Evolutionary conservation across 2,329 filamentous ascomycete genomes (phyloP).

Genomic region (Mycogone perniciosa): DNA sequence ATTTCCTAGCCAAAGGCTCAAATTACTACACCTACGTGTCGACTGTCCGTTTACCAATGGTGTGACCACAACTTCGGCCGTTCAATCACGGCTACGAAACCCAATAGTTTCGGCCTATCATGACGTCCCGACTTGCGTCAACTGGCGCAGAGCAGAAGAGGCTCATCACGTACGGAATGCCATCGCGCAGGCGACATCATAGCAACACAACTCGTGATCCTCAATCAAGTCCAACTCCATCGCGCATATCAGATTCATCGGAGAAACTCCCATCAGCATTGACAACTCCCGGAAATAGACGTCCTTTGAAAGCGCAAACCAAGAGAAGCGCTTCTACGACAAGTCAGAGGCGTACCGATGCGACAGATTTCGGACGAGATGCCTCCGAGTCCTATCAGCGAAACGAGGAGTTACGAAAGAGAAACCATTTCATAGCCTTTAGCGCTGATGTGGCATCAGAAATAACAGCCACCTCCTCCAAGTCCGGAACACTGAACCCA

Average conservation of each 20-base stretch:
- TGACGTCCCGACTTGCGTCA: conserved; percentile 18
- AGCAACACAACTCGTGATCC: neutral
- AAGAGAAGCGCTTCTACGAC: too few species aligned
- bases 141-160: conserved; percentile 19
- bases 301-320: too few species aligned
- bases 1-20: neutral
- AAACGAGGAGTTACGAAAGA: neutral
- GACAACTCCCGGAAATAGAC: too few species aligned
- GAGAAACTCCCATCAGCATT: too few species aligned
- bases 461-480: too few species aligned
- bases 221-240: neutral
- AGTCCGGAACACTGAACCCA: too few species aligned
- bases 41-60: neutral
- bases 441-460: too few species aligned
- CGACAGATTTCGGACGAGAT: neutral
- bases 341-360: too few species aligned
- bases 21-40: neutral
- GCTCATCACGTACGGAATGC: conserved; percentile 23
- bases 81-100: neutral
- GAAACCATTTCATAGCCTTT: too few species aligned
- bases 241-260: neutral
- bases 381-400: neutral
- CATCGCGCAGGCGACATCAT: conserved; percentile 19
- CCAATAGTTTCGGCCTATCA: conserved; percentile 6
- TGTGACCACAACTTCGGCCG: neutral